A percentile compares a stretch with the other conserved stretches of the same genome.
These are phyloP conservation scores for Blastobotrys attinorum DNA, from an alignment of 805 yeast species.

Conservation along the genomic window DNA sequence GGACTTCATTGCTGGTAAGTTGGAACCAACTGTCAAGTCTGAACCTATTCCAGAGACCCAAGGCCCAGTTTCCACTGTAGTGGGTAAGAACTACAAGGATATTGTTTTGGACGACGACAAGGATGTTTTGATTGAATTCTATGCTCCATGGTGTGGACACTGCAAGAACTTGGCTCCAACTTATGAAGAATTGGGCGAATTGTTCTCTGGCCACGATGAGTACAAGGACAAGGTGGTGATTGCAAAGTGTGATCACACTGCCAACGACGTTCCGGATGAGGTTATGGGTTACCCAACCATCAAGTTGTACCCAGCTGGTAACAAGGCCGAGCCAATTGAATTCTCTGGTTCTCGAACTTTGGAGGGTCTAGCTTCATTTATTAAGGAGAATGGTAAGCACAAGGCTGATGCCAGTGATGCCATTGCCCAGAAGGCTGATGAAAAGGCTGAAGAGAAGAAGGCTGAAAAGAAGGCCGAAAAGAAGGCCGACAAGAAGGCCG, in stretches of 20 bases:
- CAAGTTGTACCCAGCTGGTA: slow-evolving; percentile 82
- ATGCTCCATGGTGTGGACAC: slow-evolving; percentile 98
- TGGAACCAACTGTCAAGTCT: slow-evolving; percentile 69
- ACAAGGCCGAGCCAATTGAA: slow-evolving; percentile 54
- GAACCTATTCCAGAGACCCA: slow-evolving; percentile 82
- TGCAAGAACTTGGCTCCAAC: slow-evolving; percentile 82
- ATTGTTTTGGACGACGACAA: slow-evolving; percentile 56
- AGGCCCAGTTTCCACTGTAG: slow-evolving; percentile 65
- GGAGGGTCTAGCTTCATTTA: slow-evolving; percentile 60
- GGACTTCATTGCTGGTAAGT: slow-evolving; percentile 54
- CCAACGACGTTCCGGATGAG: slow-evolving; percentile 77
- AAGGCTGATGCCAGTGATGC: slow-evolving; percentile 47
- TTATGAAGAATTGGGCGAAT: slow-evolving; percentile 77
- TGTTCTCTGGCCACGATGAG: slow-evolving; percentile 46
- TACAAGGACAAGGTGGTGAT: slow-evolving; percentile 52
- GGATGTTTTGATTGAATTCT: slow-evolving; percentile 77
- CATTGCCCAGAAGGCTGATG: slow-evolving; percentile 18
- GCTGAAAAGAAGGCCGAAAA: slow-evolving; percentile 33
- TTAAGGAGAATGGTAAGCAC: slow-evolving; percentile 59
- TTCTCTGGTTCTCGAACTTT: slow-evolving; percentile 69
- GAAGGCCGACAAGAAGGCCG: slow-evolving; percentile 56
- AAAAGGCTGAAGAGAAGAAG: slow-evolving; percentile 11
- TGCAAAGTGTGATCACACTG: slow-evolving; percentile 85
- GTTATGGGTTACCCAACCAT: slow-evolving; percentile 91
- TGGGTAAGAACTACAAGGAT: slow-evolving; percentile 73